phyloP scores from a whole-genome alignment of 768 basidiomycete genomes.

The Tulasnella calospora region DNA sequence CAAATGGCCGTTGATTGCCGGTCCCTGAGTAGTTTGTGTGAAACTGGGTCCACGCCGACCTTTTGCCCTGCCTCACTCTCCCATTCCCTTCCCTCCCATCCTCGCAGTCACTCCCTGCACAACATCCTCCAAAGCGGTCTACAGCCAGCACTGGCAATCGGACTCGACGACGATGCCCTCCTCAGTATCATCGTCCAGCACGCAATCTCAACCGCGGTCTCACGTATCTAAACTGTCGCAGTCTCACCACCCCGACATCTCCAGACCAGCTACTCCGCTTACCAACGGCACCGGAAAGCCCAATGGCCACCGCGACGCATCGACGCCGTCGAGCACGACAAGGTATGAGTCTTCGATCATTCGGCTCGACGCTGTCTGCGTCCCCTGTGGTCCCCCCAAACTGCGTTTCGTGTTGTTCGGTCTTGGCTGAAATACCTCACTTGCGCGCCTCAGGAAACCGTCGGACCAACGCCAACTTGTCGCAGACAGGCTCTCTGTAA shows the following conservation, averaged over 20 bases:
- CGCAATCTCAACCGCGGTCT: not conserved
- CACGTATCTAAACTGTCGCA: not conserved
- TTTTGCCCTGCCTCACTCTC: slow-evolving; percentile 9
- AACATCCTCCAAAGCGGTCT: not conserved
- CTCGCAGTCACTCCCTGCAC: slow-evolving; percentile 8
- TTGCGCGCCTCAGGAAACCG: not conserved
- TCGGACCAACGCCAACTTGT: not conserved
- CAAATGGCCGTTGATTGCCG: slow-evolving; percentile 7
- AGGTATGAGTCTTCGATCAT: not conserved
- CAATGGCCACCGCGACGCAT: not conserved
- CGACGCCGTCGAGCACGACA: not conserved
- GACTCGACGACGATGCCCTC: not conserved
- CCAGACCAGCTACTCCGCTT: slow-evolving; percentile 5
- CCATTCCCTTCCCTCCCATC: slow-evolving; percentile 1
- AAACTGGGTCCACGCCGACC: slow-evolving; percentile 9
- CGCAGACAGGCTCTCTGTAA: slow-evolving; percentile 1
- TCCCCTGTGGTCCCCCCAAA: not conserved
- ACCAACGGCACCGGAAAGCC: slow-evolving; percentile 4
- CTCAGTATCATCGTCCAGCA: not conserved
- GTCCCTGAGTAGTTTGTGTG: slow-evolving; percentile 9
- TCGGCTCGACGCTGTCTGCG: not conserved
- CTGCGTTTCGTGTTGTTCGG: slow-evolving; percentile 8
- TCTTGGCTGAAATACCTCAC: slow-evolving; percentile 7
- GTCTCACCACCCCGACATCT: not conserved
- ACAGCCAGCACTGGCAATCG: not conserved